These are phyloP conservation scores for Paracoccidioides brasiliensis DNA, from an alignment of 2,329 filamentous ascomycete genomes.

Conservation along the genomic window DNA sequence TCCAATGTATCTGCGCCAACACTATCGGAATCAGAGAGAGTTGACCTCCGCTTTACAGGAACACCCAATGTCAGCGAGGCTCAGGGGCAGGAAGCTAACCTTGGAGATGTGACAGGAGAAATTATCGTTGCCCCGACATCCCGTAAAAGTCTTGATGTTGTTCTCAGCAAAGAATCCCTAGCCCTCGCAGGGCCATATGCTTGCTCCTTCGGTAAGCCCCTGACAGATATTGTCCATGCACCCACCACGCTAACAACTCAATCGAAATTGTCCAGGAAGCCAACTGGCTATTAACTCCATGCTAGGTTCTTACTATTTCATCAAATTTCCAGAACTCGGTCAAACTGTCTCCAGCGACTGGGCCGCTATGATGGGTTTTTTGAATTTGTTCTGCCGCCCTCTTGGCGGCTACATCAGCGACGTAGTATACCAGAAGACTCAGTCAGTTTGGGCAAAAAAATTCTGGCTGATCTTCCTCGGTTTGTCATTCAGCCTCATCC, in stretches of 20 bases:
- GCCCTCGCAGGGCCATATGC: constrained; percentile 43
- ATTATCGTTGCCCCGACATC: constrained; percentile 48
- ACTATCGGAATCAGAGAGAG: constrained; percentile 15
- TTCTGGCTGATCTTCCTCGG: constrained; percentile 44
- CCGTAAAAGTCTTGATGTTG: constrained; percentile 47
- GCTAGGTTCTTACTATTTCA: constrained; percentile 45
- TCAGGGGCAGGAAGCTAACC: constrained; percentile 36
- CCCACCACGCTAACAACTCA: too few species aligned
- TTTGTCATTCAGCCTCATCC: constrained; percentile 45
- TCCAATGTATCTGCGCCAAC: constrained; percentile 22
- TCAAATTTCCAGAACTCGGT: constrained; percentile 42
- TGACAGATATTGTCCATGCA: too few species aligned
- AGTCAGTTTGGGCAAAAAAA: constrained; percentile 51
- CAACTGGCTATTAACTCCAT: constrained; percentile 50
- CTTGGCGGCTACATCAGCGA: constrained; percentile 42
- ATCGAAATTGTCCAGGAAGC: constrained; percentile 13
- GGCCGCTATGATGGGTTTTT: constrained; percentile 43
- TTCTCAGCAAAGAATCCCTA: constrained; percentile 47
- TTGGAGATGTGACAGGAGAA: constrained; percentile 44
- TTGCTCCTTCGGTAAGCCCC: constrained; percentile 41
- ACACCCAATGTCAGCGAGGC: constrained; percentile 29
- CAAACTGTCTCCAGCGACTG: constrained; percentile 44
- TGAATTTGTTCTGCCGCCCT: constrained; percentile 38
- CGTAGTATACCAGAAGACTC: constrained; percentile 39
- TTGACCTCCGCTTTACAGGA: neutral